A percentile compares a stretch with the other conserved stretches of the same genome.
Evolutionary conservation across 2,329 filamentous ascomycete species (phyloP).

Genomic region (Claviceps humidiphila): DNA sequence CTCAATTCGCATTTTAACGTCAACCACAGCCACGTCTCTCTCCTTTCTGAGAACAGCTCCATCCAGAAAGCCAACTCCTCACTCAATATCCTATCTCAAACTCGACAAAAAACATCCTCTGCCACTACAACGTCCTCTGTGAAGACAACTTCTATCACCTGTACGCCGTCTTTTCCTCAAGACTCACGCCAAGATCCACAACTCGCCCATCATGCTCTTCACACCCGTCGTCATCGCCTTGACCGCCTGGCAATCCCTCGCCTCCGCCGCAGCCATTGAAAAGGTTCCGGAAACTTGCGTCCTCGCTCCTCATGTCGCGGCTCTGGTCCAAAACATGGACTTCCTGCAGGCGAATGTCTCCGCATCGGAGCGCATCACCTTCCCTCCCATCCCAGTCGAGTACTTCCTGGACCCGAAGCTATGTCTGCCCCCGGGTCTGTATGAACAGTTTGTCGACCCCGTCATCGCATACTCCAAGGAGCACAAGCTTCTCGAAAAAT

Average conservation of each 20-base stretch:
- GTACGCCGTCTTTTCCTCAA: too few species aligned
- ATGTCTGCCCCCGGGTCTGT: background rate
- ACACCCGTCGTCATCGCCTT: background rate
- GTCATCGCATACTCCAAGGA: background rate
- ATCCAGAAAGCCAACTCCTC: too few species aligned
- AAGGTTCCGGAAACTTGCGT: background rate
- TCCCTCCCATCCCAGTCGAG: background rate
- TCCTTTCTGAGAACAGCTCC: too few species aligned
- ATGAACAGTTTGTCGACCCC: background rate
- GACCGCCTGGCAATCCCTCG: background rate
- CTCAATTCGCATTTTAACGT: too few species aligned
- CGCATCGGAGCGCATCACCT: background rate
- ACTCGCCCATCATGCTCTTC: background rate
- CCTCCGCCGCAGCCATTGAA: background rate
- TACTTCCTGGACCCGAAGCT: background rate
- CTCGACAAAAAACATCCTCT: too few species aligned
- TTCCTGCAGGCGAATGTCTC: background rate
- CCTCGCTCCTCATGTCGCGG: background rate
- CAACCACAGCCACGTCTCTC: too few species aligned
- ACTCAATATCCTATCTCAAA: too few species aligned
- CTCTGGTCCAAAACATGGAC: background rate
- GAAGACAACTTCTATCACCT: too few species aligned
- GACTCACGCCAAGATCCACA: background rate
- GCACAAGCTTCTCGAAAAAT: background rate
- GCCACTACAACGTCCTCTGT: too few species aligned